phyloP scores from a whole-genome alignment of 1,284 basidiomycete species.

The Peniophora sp. region DNA sequence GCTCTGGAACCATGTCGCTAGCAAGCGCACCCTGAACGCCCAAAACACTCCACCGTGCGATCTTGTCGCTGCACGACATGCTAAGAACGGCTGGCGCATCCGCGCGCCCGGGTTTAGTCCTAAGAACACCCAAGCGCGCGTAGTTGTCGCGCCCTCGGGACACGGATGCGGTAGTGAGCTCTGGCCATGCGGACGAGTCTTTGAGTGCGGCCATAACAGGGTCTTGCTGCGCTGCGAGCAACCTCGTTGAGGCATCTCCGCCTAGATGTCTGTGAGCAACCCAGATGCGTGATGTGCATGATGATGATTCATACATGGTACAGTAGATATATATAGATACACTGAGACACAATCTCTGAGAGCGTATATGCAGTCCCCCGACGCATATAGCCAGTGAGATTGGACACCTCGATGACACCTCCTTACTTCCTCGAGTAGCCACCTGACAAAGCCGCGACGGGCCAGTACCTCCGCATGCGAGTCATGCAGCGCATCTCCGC shows the following conservation, averaged over 20 bases:
- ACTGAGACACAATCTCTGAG: slow-evolving; percentile 46
- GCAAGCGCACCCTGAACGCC: slow-evolving; percentile 82
- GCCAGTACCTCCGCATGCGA: slow-evolving; percentile 88
- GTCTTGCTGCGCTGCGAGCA: slow-evolving; percentile 67
- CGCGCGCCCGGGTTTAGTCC: slow-evolving; percentile 86
- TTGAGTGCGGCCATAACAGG: slow-evolving; percentile 62
- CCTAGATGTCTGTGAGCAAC: slow-evolving; percentile 27
- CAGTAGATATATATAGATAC: slow-evolving; percentile 78
- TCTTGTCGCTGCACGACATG: slow-evolving; percentile 90
- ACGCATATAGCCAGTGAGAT: slow-evolving; percentile 34
- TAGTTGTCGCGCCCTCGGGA: slow-evolving; percentile 79
- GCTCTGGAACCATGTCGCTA: slow-evolving; percentile 40
- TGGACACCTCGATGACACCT: slow-evolving; percentile 19
- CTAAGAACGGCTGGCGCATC: slow-evolving; percentile 75
- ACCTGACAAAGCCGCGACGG: slow-evolving; percentile 71
- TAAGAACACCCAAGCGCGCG: slow-evolving; percentile 60
- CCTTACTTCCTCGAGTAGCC: slow-evolving; percentile 67
- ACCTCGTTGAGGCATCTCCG: slow-evolving; percentile 83
- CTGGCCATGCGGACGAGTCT: slow-evolving; percentile 31
- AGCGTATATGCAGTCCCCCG: slow-evolving; percentile 35
- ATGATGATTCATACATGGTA: slow-evolving; percentile 61
- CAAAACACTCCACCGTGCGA: slow-evolving; percentile 73
- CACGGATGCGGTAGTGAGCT: slow-evolving; percentile 29
- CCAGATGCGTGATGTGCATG: slow-evolving; percentile 20
- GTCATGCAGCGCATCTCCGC: slow-evolving; percentile 85